These are phyloP conservation scores for Lodderomyces elongisporus DNA, from an alignment of 1,139 yeast species.

Conservation along the genomic window DNA sequence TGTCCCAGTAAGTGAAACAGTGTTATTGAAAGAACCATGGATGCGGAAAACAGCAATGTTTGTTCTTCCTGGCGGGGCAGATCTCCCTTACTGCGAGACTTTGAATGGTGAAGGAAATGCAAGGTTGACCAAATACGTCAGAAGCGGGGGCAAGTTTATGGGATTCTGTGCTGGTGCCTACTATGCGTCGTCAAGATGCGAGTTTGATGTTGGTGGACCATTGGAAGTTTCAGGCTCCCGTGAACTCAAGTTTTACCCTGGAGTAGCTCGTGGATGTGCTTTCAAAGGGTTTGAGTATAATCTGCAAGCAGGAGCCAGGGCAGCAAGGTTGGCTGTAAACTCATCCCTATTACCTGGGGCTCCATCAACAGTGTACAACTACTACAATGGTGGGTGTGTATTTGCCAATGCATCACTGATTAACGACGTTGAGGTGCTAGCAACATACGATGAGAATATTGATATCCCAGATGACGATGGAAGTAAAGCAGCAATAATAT, in stretches of 20 bases:
- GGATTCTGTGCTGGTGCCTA: constrained; percentile 99
- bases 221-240: constrained; percentile 84
- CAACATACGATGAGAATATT: constrained; percentile 47
- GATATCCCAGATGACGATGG: constrained; percentile 42
- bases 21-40: constrained; percentile 85
- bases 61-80: constrained; percentile 97
- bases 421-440: constrained; percentile 63
- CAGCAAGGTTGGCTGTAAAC: constrained; percentile 44
- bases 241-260: constrained; percentile 78
- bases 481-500: constrained; percentile 66
- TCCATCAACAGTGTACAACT: constrained; percentile 28
- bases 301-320: constrained; percentile 68
- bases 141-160: constrained; percentile 72
- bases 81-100: constrained; percentile 70
- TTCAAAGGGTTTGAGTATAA: constrained; percentile 76
- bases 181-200: constrained; percentile 69
- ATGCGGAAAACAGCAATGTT: constrained; percentile 66
- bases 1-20: constrained; percentile 57
- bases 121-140: constrained; percentile 58
- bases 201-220: constrained; percentile 74
- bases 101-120: constrained; percentile 68
- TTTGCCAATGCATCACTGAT: constrained; percentile 68
- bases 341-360: constrained; percentile 20
- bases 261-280: constrained; percentile 76
- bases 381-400: constrained; percentile 86